Base-by-base conservation (phyloP, 345 rosid genomes). In the Melaleuca alternifolia region DNA sequence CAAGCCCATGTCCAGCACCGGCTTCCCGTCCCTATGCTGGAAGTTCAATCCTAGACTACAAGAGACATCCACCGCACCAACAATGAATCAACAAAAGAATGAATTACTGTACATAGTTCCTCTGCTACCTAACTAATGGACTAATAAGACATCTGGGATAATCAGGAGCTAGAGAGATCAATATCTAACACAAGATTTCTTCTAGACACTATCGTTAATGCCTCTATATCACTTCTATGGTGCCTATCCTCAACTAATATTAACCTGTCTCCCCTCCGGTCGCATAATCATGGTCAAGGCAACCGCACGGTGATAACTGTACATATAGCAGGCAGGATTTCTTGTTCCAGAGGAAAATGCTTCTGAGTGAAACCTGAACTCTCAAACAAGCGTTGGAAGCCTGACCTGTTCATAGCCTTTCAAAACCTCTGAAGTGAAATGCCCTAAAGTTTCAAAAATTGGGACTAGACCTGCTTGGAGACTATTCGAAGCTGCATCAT, bases 401-500 rank as follows among this genome's bases (percentile, higher is more conserved):
- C 88, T 84, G 84, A 97, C 96, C 88, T 95, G 93, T 82, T 94
- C 97, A 44, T 96, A 95, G 87, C 94, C 96, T 92, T 92, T 92
- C 91, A 95, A 88, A 84, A 91, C 93, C 87, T 97, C 97, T n/a
- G 97, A 89, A 79, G 93, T 95, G 88, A 96, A 97, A 85, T 88
- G 92, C 82, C 94, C 94, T 90, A 97, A 87, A 81, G 97, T 95
- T 89, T 95, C 95, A 83, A 97, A 97, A 87, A 97, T 95, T 16
- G 98, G 98, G 44, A 94, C 91, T 90, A 97, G 86, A 52, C 99
- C 99, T 30, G 92, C 94, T 87, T 95, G 96, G 83, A 97, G 85
- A 89, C 97, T 97, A 62, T 90, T 93, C 6, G 99, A 95, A 84
- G 98, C 97, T 46, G 96, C 98, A 89, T 89, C 92, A 48, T 93